Percentiles rank a stretch among this genome's conserved stretches.
Evolutionary conservation across 345 rosid species (phyloP).

Genomic region (Lumnitzera littorea): DNA sequence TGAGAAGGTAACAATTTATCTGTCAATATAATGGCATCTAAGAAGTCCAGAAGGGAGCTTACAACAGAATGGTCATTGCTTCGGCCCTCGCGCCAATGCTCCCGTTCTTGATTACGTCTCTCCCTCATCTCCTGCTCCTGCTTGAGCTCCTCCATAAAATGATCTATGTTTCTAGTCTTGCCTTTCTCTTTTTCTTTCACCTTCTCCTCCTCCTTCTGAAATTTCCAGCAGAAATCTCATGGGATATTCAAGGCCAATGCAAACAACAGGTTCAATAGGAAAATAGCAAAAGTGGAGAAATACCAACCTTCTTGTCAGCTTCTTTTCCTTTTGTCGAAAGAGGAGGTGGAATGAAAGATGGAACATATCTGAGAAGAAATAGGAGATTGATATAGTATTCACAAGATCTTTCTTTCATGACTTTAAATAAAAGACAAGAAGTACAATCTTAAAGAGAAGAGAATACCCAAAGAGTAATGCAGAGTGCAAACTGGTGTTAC

Average conservation of each 20-base stretch:
- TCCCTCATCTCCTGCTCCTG: constrained; percentile 98
- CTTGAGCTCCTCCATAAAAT: constrained; percentile 98
- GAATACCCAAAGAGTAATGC: not conserved
- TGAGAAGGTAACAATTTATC: too few relatives aligned
- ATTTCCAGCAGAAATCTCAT: constrained; percentile 4
- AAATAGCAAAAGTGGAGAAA: not conserved
- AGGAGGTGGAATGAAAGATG: constrained; percentile 98
- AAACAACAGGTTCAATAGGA: not conserved
- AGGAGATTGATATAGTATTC: constrained; percentile 7
- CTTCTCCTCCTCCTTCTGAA: constrained; percentile 82
- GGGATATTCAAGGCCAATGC: constrained; percentile 8
- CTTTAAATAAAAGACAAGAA: not conserved
- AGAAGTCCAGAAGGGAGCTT: constrained; percentile 13
- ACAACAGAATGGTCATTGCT: constrained; percentile 60
- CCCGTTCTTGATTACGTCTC: constrained; percentile 90
- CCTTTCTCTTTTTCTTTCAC: constrained; percentile 78
- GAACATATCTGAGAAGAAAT: constrained; percentile 70
- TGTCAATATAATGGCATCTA: not conserved
- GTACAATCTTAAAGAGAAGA: constrained; percentile 8
- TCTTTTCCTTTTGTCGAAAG: constrained; percentile 85
- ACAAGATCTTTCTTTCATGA: constrained; percentile 2
- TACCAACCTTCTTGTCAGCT: constrained; percentile 66
- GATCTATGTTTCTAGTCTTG: constrained; percentile 83
- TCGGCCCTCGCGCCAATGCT: constrained; percentile 66
- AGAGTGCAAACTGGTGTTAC: too few relatives aligned